Evolutionary conservation across 176 grass and related monocot genomes (phyloP), one percentile per base, ranked within the genome.

Genomic region (Ensete ventricosum): DNA sequence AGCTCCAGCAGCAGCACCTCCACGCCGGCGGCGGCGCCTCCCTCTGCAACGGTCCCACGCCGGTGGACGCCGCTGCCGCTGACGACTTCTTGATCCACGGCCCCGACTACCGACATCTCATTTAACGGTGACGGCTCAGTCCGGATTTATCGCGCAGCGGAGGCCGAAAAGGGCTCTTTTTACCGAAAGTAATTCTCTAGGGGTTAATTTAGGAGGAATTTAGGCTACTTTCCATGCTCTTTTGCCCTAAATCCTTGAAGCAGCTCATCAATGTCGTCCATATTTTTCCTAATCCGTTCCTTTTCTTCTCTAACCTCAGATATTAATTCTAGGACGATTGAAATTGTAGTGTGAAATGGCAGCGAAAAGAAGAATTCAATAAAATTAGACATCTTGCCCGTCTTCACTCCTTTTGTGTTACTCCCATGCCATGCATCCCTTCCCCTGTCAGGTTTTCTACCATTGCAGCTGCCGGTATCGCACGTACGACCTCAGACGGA

Each of bases 101-200:
- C 52, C 54, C 81, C 10, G 87, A 90, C 73, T 92, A 84, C 84
- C 83, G 85, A 81, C 89, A 88, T 16, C 89, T 90, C 80, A 89
- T 92, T 21, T 62, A n/a, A 62, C 20, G 57, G 57, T 19, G 57
- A 17, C 3, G 57, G 3, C 12, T 57, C 54, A 11, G 16, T 13
- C 16, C 13, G 13, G 54, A 57, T 57, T 11, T 1, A 19, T 62
- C 57, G 9, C 14, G 13, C 3, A 14, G 14, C 16, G 17, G 9
- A 62, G 20, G 20, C 13, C 17, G 4, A 62, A n/a, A 62, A 62
- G 20, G 17, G 7, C 9, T 6, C 57, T 20, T 62, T n/a, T 14
- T 12, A 14, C 57, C 17, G 8, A 14, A 62, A 62, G 57, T 62
- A 62, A n/a, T 62, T 62, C 20, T 8, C 17, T 62, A n/a, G 57